Percentiles rank a stretch among this genome's conserved stretches.
Conservation (phyloP, 495 filamentous ascomycete species). For the Penicillium angulare region DNA sequence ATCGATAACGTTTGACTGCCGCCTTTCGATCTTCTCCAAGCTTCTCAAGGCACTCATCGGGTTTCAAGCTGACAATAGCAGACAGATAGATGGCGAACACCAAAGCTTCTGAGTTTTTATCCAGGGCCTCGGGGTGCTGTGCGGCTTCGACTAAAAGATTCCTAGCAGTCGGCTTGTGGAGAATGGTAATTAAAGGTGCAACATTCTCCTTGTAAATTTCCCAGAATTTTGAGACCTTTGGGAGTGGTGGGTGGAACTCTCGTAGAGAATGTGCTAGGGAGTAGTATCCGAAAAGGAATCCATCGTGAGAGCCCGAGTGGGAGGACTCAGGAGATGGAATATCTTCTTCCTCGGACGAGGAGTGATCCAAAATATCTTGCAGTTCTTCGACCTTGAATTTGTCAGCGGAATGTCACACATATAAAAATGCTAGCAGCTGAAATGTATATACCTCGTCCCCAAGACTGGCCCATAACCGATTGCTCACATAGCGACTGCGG, state of each 20-base stretch:
- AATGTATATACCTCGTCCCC: constrained; percentile 68
- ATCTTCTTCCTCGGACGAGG: constrained; percentile 65
- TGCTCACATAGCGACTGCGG: constrained; percentile 81
- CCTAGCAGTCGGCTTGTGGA: constrained; percentile 61
- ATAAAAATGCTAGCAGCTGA: not conserved
- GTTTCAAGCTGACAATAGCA: constrained; percentile 64
- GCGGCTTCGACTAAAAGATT: constrained; percentile 45
- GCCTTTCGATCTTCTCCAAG: constrained; percentile 38
- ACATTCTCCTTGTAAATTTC: constrained; percentile 68
- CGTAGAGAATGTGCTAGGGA: constrained; percentile 51
- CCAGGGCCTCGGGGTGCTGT: constrained; percentile 53
- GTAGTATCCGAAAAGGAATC: constrained; percentile 68
- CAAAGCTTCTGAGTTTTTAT: constrained; percentile 64
- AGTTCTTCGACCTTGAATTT: constrained; percentile 64
- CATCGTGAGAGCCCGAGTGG: constrained; percentile 58
- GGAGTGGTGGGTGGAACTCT: constrained; percentile 52
- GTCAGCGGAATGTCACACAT: constrained; percentile 1
- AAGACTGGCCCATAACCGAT: constrained; percentile 84
- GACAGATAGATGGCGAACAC: constrained; percentile 80
- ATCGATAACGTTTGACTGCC: constrained; percentile 67
- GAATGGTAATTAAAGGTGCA: constrained; percentile 65
- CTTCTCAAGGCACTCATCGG: constrained; percentile 34
- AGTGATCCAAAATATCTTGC: constrained; percentile 64
- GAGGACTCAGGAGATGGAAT: constrained; percentile 55
- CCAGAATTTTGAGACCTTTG: constrained; percentile 67